Evolutionary conservation across 2,329 filamentous ascomycete species (phyloP).

Genomic region (Fusarium citri): DNA sequence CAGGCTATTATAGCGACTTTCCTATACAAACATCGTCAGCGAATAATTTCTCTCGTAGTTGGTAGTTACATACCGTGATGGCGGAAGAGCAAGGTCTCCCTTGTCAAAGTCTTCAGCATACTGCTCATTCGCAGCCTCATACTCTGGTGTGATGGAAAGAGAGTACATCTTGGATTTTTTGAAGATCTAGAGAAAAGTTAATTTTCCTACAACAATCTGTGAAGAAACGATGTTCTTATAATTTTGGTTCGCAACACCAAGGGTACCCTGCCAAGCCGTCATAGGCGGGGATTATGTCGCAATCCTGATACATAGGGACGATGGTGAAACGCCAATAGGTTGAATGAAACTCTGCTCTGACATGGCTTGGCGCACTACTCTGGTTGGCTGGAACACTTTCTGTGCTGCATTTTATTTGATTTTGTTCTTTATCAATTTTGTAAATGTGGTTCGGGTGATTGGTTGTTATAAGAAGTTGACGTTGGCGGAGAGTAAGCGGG

Average conservation of each 20-base stretch:
- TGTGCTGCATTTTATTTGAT: neutral
- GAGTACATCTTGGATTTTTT: constrained; percentile 13
- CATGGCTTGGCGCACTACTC: constrained; percentile 1
- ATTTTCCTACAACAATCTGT: neutral
- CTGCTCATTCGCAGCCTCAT: constrained; percentile 40
- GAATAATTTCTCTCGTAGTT: neutral
- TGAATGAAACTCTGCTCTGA: neutral
- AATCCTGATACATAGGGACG: constrained; percentile 14
- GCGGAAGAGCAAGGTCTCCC: constrained; percentile 39
- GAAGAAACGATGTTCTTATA: neutral
- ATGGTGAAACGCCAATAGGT: neutral
- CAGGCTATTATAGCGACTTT: constrained; percentile 70
- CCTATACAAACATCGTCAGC: constrained; percentile 22
- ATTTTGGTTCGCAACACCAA: neutral
- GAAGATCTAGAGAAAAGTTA: too few relatives aligned
- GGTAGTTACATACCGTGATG: constrained; percentile 29
- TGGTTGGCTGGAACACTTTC: neutral
- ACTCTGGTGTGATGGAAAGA: constrained; percentile 38
- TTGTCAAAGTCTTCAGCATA: constrained; percentile 41
- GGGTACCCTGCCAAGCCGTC: constrained; percentile 5
- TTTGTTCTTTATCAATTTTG: neutral
- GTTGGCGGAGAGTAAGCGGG: neutral
- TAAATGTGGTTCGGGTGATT: neutral
- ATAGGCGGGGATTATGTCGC: constrained; percentile 39
- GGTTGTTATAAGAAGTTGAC: neutral